phyloP scores from a whole-genome alignment of 2,329 filamentous ascomycete species.

The Corynespora cassiicola region DNA sequence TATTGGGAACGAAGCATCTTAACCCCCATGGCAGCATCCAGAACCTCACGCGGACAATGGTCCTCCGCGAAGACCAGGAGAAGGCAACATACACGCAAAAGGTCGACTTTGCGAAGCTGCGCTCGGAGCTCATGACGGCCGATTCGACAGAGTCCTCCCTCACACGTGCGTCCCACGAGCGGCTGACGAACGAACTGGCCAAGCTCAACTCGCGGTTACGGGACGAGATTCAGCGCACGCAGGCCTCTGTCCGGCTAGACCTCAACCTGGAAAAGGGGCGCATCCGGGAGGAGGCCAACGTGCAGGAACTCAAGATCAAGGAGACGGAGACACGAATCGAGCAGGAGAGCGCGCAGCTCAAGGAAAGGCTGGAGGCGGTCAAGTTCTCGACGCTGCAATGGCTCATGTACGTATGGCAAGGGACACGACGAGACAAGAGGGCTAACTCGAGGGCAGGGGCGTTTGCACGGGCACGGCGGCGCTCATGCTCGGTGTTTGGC shows the following conservation, averaged over 20 bases:
- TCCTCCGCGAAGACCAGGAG: constrained; percentile 89
- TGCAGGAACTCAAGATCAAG: constrained; percentile 97
- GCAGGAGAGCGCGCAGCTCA: constrained; percentile 89
- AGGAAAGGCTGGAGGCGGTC: constrained; percentile 93
- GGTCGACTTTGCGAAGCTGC: constrained; percentile 96
- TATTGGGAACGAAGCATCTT: too few relatives aligned
- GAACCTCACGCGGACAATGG: constrained; percentile 97
- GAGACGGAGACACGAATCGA: constrained; percentile 99
- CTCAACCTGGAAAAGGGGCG: constrained; percentile 96
- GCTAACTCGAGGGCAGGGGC: constrained; percentile 55
- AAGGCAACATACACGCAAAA: constrained; percentile 82
- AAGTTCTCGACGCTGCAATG: constrained; percentile 99
- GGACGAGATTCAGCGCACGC: constrained; percentile 93
- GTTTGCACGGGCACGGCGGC: constrained; percentile 71
- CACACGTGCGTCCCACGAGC: constrained; percentile 88
- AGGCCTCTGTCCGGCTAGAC: constrained; percentile 90
- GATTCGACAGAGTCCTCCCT: constrained; percentile 91
- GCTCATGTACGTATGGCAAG: constrained; percentile 93
- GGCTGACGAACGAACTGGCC: constrained; percentile 90
- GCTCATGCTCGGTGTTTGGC: constrained; percentile 71
- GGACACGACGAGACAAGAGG: too few relatives aligned
- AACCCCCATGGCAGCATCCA: constrained; percentile 70
- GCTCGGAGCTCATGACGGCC: constrained; percentile 88
- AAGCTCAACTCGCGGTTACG: constrained; percentile 89
- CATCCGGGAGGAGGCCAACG: constrained; percentile 94